phyloP scores from a whole-genome alignment of 179 eudicot species.

The Patellifolia procumbens region DNA sequence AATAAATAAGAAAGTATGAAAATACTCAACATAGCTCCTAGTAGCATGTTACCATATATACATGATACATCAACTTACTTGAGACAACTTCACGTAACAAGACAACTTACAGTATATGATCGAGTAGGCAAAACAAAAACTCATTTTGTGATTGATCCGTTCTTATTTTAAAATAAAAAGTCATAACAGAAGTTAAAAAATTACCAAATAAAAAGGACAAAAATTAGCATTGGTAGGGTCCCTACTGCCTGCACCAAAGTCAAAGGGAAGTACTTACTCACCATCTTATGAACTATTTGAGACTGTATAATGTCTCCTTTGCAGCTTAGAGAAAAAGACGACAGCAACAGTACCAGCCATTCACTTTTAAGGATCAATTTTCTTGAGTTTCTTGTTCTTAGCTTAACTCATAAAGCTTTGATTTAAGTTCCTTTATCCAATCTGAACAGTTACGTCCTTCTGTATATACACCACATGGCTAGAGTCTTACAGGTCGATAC shows the following conservation, averaged over 20 bases:
- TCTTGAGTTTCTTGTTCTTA: background rate
- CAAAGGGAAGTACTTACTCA: background rate
- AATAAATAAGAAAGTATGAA: background rate
- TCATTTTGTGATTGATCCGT: background rate
- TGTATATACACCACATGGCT: background rate
- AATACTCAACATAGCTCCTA: background rate
- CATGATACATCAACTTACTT: background rate
- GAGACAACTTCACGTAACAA: background rate
- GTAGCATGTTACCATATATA: too few relatives aligned
- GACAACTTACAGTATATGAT: background rate
- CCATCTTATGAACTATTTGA: background rate
- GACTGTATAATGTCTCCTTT: too few relatives aligned
- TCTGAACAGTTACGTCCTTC: background rate
- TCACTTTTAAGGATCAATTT: background rate
- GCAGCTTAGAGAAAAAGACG: too few relatives aligned
- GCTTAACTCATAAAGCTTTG: background rate
- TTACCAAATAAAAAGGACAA: background rate
- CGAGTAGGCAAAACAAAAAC: background rate
- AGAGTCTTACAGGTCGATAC: background rate
- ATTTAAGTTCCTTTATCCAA: background rate
- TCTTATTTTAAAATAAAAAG: background rate
- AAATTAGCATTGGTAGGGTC: background rate
- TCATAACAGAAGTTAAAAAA: background rate
- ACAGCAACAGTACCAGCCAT: background rate
- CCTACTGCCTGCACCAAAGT: background rate